Conservation (phyloP, 2,329 filamentous ascomycete genomes). For the Microcyclospora pomicola region DNA sequence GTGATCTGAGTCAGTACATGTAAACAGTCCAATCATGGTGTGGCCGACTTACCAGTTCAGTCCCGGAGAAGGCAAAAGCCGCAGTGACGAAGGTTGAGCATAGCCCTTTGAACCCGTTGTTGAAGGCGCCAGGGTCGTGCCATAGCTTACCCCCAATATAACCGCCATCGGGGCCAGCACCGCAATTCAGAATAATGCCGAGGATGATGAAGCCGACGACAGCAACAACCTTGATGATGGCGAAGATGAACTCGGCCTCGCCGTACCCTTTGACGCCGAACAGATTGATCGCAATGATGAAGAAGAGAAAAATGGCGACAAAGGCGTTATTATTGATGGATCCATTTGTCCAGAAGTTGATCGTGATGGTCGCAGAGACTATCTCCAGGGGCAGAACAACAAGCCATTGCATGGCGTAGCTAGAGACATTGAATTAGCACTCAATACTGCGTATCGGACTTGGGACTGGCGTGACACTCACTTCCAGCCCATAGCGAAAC, state of each 20-base stretch:
- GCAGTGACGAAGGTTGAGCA: conserved; percentile 66
- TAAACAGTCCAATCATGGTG: too few relatives aligned
- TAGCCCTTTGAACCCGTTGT: conserved; percentile 72
- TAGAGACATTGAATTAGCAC: conserved; percentile 3
- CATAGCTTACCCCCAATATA: conserved; percentile 75
- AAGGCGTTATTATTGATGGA: conserved; percentile 56
- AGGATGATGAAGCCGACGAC: conserved; percentile 83
- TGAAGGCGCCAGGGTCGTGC: conserved; percentile 67
- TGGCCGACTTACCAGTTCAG: conserved; percentile 51
- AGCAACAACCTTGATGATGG: conserved; percentile 60
- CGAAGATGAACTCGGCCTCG: conserved; percentile 27
- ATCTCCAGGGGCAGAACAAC: conserved; percentile 16
- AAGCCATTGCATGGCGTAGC: conserved; percentile 13
- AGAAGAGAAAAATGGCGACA: conserved; percentile 64
- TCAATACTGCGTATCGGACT: too few relatives aligned
- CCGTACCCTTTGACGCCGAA: conserved; percentile 56
- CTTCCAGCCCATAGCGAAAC: conserved; percentile 17
- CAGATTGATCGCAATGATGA: conserved; percentile 71
- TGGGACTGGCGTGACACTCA: conserved; percentile 3
- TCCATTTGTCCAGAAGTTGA: conserved; percentile 12
- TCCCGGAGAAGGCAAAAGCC: conserved; percentile 63
- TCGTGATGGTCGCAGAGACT: conserved; percentile 15
- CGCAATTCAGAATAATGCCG: conserved; percentile 73
- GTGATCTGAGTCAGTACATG: too few relatives aligned
- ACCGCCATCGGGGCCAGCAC: conserved; percentile 55